Evolutionary conservation across 2,329 filamentous ascomycete species (phyloP).

Genomic region (Mollisiaceae sp.): DNA sequence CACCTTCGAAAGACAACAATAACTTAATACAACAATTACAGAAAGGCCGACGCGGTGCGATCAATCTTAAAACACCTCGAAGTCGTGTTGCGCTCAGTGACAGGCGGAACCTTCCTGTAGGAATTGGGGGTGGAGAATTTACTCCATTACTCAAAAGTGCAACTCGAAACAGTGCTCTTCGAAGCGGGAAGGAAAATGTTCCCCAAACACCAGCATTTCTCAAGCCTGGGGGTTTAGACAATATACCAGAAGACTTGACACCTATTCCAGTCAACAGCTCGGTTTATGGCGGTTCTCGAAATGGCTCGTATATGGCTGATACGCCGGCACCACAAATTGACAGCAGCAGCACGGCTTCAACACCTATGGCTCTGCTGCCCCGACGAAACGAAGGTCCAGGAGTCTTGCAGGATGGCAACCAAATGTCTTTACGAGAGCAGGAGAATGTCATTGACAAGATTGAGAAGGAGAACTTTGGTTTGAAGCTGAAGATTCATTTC

Average conservation of each 20-base stretch:
- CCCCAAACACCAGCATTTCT: slow-evolving; percentile 72
- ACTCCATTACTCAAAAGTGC: slow-evolving; percentile 88
- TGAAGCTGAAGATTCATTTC: slow-evolving; percentile 97
- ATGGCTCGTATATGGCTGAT: slow-evolving; percentile 65
- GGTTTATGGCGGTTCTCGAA: slow-evolving; percentile 68
- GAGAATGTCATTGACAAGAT: slow-evolving; percentile 95
- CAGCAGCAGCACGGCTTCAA: slow-evolving; percentile 81
- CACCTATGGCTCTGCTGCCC: slow-evolving; percentile 75
- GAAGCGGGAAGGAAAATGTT: slow-evolving; percentile 65
- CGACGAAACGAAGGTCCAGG: slow-evolving; percentile 67
- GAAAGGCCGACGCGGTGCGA: slow-evolving; percentile 59
- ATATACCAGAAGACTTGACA: slow-evolving; percentile 74
- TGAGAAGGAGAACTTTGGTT: slow-evolving; percentile 96
- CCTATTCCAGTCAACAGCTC: slow-evolving; percentile 77
- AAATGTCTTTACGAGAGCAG: slow-evolving; percentile 90
- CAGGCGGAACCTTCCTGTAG: slow-evolving; percentile 71
- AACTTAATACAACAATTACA: slow-evolving; percentile 78
- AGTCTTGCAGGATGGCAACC: slow-evolving; percentile 82
- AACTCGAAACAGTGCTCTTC: slow-evolving; percentile 73
- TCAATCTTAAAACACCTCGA: slow-evolving; percentile 74
- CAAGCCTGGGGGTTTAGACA: slow-evolving; percentile 61
- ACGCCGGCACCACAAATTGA: slow-evolving; percentile 79
- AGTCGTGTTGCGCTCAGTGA: slow-evolving; percentile 71
- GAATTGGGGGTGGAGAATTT: slow-evolving; percentile 76
- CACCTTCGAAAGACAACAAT: slow-evolving; percentile 74